These are phyloP conservation scores for Quercus gilva DNA, from an alignment of 306 rosid species.

Conservation along the genomic window DNA sequence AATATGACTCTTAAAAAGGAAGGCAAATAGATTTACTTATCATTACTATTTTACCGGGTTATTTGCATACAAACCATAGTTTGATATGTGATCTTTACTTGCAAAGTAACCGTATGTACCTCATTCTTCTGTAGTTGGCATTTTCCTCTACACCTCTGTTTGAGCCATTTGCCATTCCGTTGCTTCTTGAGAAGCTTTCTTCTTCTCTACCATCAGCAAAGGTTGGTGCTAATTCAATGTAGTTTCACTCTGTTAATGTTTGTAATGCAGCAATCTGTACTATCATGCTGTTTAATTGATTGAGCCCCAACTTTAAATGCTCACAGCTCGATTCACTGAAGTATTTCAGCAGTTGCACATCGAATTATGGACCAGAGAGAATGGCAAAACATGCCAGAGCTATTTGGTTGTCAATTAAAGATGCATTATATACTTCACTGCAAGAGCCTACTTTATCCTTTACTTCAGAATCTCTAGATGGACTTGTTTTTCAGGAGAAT, in stretches of 20 bases:
- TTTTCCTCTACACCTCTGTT: constrained; percentile 70
- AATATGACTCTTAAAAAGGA: not conserved
- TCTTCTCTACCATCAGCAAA: constrained; percentile 73
- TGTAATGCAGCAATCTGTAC: constrained; percentile 2
- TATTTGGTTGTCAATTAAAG: constrained; percentile 74
- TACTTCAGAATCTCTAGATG: constrained; percentile 38
- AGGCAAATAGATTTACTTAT: not conserved
- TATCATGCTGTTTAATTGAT: not conserved
- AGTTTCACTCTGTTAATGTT: constrained; percentile 8
- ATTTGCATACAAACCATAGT: constrained; percentile 15
- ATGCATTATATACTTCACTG: constrained; percentile 49
- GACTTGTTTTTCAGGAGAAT: constrained; percentile 61
- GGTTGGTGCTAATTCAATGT: constrained; percentile 51
- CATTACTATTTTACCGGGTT: not conserved
- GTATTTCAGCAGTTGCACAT: constrained; percentile 65
- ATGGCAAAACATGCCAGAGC: constrained; percentile 61
- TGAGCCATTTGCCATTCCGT: constrained; percentile 84
- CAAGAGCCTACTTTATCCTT: constrained; percentile 47
- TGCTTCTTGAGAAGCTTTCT: constrained; percentile 90
- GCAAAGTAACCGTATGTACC: constrained; percentile 11
- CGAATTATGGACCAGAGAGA: constrained; percentile 78
- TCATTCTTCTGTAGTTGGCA: constrained; percentile 62
- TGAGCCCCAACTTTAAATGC: constrained; percentile 22
- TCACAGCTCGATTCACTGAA: constrained; percentile 85
- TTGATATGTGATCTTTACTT: constrained; percentile 9